These are phyloP conservation scores for Platanthera guangdongensis DNA, from an alignment of 106 monocot genomes.

Conservation along the genomic window DNA sequence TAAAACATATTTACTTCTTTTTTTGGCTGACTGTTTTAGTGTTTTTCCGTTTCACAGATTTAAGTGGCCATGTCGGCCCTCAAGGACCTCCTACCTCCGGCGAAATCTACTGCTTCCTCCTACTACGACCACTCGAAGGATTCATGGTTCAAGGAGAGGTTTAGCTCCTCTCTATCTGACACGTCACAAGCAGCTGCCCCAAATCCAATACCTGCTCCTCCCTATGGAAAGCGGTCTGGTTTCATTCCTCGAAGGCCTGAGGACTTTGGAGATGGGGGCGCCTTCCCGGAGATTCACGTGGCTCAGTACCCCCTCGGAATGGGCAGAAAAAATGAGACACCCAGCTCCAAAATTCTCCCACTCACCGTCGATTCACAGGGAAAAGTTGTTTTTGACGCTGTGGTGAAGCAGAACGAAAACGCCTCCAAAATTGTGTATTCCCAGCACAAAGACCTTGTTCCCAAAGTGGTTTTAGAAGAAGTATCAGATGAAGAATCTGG, in stretches of 20 bases:
- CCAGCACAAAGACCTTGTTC: constrained; percentile 85
- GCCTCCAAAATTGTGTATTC: constrained; percentile 79
- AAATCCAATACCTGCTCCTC: constrained; percentile 33
- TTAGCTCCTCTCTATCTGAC: constrained; percentile 28
- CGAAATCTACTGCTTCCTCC: constrained; percentile 41
- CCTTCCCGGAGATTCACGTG: constrained; percentile 94
- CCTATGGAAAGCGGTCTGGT: constrained; percentile 84
- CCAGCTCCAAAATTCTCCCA: constrained; percentile 75
- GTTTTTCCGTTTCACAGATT: too few species aligned
- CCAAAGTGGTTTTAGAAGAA: constrained; percentile 41
- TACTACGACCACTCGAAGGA: constrained; percentile 83
- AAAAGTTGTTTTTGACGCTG: constrained; percentile 75
- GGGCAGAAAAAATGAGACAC: constrained; percentile 77
- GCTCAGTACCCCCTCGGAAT: constrained; percentile 91
- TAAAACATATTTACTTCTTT: too few species aligned
- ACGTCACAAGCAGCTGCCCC: not conserved
- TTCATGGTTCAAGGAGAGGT: constrained; percentile 91
- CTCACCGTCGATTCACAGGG: constrained; percentile 88
- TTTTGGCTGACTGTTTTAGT: too few species aligned
- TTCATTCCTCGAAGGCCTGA: constrained; percentile 72
- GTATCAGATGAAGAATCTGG: constrained; percentile 15
- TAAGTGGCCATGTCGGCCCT: constrained; percentile 52
- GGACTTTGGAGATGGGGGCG: constrained; percentile 98
- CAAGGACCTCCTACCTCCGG: constrained; percentile 72
- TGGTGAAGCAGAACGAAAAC: constrained; percentile 84